Percentiles rank a stretch among this genome's conserved stretches.
Conservation (phyloP, 2,329 filamentous ascomycete species). For the Knufia petricola region DNA sequence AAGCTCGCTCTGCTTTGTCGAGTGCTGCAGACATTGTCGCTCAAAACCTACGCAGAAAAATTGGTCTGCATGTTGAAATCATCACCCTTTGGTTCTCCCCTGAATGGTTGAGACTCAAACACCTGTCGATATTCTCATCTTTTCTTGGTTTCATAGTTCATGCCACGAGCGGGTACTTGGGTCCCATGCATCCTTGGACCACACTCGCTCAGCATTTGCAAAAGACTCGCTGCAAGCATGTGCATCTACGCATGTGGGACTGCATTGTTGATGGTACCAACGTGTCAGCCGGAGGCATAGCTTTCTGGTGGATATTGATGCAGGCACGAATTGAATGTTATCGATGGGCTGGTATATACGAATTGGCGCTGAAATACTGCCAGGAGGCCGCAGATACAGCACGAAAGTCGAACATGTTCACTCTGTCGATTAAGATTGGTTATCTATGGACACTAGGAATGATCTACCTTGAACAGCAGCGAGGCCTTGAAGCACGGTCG, state of each 20-base stretch:
- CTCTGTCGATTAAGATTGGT: background rate
- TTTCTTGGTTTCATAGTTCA: constrained; percentile 3
- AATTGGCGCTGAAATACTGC: background rate
- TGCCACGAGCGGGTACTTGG: background rate
- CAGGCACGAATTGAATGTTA: background rate
- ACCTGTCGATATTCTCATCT: background rate
- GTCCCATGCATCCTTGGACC: background rate
- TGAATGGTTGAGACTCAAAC: background rate
- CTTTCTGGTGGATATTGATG: constrained; percentile 7
- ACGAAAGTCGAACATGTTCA: background rate
- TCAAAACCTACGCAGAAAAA: background rate
- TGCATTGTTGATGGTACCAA: constrained; percentile 3
- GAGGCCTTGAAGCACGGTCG: background rate
- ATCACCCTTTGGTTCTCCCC: background rate
- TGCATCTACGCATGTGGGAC: constrained; percentile 4
- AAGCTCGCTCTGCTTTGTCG: background rate
- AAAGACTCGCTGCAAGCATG: background rate
- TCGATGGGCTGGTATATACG: background rate
- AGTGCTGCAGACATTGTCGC: background rate
- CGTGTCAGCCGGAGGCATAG: too few species aligned
- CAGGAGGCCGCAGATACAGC: background rate
- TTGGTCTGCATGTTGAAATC: background rate
- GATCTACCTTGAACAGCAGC: background rate
- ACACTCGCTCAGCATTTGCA: background rate
- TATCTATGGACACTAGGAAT: background rate